Conservation (phyloP, 1,284 basidiomycete species). For the Malassezia psittaci region DNA sequence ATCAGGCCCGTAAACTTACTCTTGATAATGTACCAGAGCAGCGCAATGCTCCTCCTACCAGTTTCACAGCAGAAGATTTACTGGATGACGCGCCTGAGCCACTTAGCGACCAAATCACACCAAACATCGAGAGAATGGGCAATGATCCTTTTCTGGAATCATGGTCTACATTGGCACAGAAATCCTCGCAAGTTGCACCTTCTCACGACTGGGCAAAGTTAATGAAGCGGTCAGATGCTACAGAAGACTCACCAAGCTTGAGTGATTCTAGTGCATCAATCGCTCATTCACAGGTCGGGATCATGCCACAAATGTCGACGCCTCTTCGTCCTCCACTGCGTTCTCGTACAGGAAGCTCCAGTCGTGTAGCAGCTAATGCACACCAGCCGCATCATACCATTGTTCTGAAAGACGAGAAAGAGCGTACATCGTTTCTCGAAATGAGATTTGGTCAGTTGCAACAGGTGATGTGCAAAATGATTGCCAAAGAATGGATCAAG, state of each 20-base stretch:
- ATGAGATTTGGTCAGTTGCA: conserved; percentile 49
- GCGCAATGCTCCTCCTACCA: neutral
- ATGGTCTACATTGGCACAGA: neutral
- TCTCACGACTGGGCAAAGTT: neutral
- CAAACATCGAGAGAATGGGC: neutral
- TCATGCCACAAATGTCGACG: neutral
- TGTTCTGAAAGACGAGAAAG: conserved; percentile 16
- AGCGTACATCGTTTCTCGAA: conserved; percentile 40
- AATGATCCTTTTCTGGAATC: conserved; percentile 16
- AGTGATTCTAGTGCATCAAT: neutral
- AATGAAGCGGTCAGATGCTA: neutral
- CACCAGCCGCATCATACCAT: conserved; percentile 8
- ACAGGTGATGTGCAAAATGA: conserved; percentile 53
- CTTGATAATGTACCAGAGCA: conserved; percentile 5
- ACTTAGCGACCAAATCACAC: neutral
- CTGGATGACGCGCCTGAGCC: neutral
- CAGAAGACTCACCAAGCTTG: neutral
- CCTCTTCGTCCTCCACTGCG: neutral
- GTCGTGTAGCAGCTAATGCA: neutral
- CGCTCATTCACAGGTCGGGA: neutral
- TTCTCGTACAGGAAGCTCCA: neutral
- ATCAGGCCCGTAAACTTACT: conserved; percentile 33
- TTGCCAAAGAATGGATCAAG: conserved; percentile 51
- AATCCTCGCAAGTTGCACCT: neutral
- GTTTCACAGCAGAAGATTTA: neutral